Conservation (phyloP, 345 rosid genomes). For the Hevea brasiliensis region DNA sequence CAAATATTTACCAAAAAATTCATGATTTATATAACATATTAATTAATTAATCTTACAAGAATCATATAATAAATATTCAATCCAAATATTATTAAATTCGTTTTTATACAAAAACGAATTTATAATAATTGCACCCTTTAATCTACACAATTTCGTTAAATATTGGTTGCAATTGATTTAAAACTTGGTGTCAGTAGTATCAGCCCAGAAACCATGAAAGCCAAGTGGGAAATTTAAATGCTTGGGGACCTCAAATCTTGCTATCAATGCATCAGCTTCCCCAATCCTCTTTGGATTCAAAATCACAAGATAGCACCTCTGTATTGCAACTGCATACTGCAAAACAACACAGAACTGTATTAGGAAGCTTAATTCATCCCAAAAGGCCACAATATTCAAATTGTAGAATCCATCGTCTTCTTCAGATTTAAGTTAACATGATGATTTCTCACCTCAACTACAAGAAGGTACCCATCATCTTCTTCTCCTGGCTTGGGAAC, state of each 20-base stretch:
- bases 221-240: conserved; percentile 82
- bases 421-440: too few species aligned
- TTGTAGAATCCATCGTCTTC: too few species aligned
- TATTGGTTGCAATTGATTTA: neutral
- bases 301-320: conserved; percentile 72
- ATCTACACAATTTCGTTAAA: neutral
- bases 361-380: too few species aligned
- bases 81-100: too few species aligned
- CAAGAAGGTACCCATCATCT: conserved; percentile 76
- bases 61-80: too few species aligned
- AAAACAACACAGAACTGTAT: neutral
- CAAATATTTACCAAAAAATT: too few species aligned
- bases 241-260: conserved; percentile 77
- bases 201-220: conserved; percentile 88
- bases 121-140: neutral
- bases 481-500: conserved; percentile 53
- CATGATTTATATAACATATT: too few species aligned
- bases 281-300: conserved; percentile 77
- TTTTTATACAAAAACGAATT: too few species aligned
- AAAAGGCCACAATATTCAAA: too few species aligned
- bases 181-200: neutral
- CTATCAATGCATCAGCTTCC: conserved; percentile 57
- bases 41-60: too few species aligned
- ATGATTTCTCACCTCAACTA: conserved; percentile 64
- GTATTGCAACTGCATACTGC: conserved; percentile 87